Base-by-base conservation (phyloP, 352 stramenopile genomes). In the Pythium dissotocum region DNA sequence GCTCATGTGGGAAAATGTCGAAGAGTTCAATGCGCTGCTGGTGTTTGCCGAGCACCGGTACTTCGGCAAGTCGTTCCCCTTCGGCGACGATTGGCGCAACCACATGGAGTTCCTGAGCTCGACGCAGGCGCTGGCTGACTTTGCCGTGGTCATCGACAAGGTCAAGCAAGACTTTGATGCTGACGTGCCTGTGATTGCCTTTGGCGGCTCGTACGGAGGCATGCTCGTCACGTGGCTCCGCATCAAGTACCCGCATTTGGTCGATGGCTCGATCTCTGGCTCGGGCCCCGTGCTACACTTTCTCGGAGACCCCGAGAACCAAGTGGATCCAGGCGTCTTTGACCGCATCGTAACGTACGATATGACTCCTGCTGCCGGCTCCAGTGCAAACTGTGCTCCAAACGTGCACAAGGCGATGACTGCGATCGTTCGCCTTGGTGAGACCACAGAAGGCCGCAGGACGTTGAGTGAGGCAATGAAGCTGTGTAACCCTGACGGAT, bases 91-190 rank as follows among this genome's bases (percentile, higher is more conserved):
- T 6, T 70, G 83, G 38, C 59, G 80, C 58, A 68, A 83, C 26
- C 71, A 86, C 67, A 77, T 90, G 73, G 65, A 85, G 36, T 97
- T 87, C 60, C 69, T 95, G 16, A 91, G 86, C 6, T 87, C 85
- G 0, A 82, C 94, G 26, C 93, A 98, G 72, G 72, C 80, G 18
- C 64, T 97, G 2, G 86, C 82, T 0, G 89, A 97, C 67, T 91
- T 88, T 66, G 78, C 80, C 0, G 72, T 80, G 62, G 58, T 94
- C 5, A 69, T 94, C 6, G 49, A 81, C 9, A 28, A 61, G 21
- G 48, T 93, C 14, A 87, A 89, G 64, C 18, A 48, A 13, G 62
- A 85, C 13, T 35, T 79, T 32, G 33, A 75, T 7, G 72, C 54
- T 1, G 73, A 88, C 58, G 71, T 88, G 54, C 77, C 77, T 0